Base-by-base conservation (phyloP, 31 red algal species). In the Asparagopsis taxiformis region DNA sequence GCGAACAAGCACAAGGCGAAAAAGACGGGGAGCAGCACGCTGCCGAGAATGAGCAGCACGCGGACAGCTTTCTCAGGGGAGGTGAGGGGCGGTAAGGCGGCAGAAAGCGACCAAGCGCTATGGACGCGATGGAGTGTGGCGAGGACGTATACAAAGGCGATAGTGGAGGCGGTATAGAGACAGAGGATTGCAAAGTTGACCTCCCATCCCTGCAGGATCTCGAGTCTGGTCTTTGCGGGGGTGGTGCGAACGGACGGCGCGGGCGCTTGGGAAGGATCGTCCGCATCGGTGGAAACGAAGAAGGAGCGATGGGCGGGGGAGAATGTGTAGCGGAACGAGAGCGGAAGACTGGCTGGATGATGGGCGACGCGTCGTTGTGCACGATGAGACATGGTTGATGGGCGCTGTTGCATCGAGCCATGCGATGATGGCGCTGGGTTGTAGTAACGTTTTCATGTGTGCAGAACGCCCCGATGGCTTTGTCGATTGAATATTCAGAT, bases 181-280 rank as follows among this genome's bases (percentile, higher is more conserved):
- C 59, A 74, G 21, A 74, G 70, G n/a, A 86, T 56, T 26, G 70
- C 59, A 15, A 74, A 65, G 72, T 76, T 86, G 38, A 86, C 70
- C 60, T 86, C 82, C 61, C 69, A 68, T 15, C 70, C 82, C 19
- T 73, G 60, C 24, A 86, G 70, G 23, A 86, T 71, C 54, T 86
- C 82, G n/a, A 86, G 70, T 0, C 82, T 58, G 19, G 72, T 74
- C 49, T 66, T 75, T 8, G 82, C 70, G 13, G 44, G 38, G 32
- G 62, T 37, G 49, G 53, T 30, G 55, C 70, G 50, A 51, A 70
- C 64, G 2, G 65, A 57, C 0, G 77, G 64, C 63, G 57, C 69
- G 6, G 69, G 36, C 50, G 36, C 54, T 22, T 51, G 59, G 8
- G 60, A 60, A 56, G 59, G 37, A 17, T 78, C 74, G 44, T 59